Evolutionary conservation across 2,329 filamentous ascomycete species (phyloP).

Genomic region (Aspergillus versicolor): DNA sequence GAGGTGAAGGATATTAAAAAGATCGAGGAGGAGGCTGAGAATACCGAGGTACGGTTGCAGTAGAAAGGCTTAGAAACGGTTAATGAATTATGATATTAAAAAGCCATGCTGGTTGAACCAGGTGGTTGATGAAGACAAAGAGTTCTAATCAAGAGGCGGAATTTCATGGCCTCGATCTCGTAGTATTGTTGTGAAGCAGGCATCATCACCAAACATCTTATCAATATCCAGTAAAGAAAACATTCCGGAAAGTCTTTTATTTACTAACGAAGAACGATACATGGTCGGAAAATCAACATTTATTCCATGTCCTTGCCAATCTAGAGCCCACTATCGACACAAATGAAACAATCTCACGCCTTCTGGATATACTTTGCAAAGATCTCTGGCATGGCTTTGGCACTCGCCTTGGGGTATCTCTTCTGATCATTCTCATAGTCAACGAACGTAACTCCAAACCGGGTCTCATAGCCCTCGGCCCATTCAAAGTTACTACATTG

Average conservation of each 20-base stretch:
- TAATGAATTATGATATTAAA: no score
- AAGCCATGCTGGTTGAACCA: no score
- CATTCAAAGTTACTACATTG: slow-evolving; percentile 72
- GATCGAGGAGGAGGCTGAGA: slow-evolving; percentile 10
- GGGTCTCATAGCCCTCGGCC: slow-evolving; percentile 86
- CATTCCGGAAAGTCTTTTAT: no score
- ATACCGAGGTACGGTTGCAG: slow-evolving; percentile 10
- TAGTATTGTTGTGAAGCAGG: no score
- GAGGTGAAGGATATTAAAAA: slow-evolving; percentile 8
- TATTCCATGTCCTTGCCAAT: background rate
- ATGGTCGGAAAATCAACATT: background rate
- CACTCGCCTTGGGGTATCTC: slow-evolving; percentile 81
- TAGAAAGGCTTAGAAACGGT: background rate
- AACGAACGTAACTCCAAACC: slow-evolving; percentile 81
- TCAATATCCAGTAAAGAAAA: no score
- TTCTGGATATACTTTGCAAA: slow-evolving; percentile 71
- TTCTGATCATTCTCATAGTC: slow-evolving; percentile 79
- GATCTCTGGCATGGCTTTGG: slow-evolving; percentile 66
- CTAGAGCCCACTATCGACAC: background rate
- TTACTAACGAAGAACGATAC: background rate
- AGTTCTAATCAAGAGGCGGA: background rate
- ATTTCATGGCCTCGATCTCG: background rate
- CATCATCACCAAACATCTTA: no score
- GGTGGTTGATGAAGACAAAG: no score
- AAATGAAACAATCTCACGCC: slow-evolving; percentile 32